Percentiles rank a stretch among this genome's conserved stretches.
Conservation (phyloP, 176 grass and related monocot genomes). For the Zea mays region DNA sequence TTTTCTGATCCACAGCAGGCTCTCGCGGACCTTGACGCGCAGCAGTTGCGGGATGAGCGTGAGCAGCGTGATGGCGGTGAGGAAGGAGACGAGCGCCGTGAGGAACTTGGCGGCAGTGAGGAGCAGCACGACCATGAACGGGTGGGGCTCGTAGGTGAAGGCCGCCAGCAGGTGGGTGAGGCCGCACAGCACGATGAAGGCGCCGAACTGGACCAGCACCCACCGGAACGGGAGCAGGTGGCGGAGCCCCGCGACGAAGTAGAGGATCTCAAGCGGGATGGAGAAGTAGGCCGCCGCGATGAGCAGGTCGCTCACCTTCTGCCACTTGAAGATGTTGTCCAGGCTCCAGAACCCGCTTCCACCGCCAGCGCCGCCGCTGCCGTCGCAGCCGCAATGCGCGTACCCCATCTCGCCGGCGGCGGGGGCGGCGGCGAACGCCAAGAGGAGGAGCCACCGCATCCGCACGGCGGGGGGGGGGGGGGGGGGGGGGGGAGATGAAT, state of each 20-base stretch:
- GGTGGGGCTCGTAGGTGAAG: slow-evolving; percentile 92
- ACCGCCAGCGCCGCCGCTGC: not conserved
- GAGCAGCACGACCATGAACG: slow-evolving; percentile 68
- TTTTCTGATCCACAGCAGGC: slow-evolving; percentile 74
- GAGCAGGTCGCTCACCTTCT: slow-evolving; percentile 95
- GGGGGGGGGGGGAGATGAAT: not conserved
- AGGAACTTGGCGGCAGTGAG: slow-evolving; percentile 94
- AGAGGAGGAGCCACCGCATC: slow-evolving; percentile 19
- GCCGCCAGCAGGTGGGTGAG: slow-evolving; percentile 84
- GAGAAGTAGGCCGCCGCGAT: slow-evolving; percentile 90
- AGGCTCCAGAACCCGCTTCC: slow-evolving; percentile 48
- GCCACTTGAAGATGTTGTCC: slow-evolving; percentile 77
- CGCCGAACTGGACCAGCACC: slow-evolving; percentile 83
- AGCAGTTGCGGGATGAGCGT: slow-evolving; percentile 97
- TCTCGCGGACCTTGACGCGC: slow-evolving; percentile 88
- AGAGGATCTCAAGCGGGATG: slow-evolving; percentile 88
- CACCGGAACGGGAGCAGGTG: slow-evolving; percentile 92
- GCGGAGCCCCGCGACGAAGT: slow-evolving; percentile 75
- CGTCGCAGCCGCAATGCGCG: slow-evolving; percentile 40
- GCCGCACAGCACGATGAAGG: slow-evolving; percentile 97
- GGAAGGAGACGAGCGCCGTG: slow-evolving; percentile 88
- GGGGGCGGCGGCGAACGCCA: not conserved
- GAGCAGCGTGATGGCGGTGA: slow-evolving; percentile 87
- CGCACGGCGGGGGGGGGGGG: slow-evolving; percentile 1
- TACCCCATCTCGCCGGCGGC: slow-evolving; percentile 28